A percentile compares a stretch with the other conserved stretches of the same genome.
phyloP scores from a whole-genome alignment of 2,329 filamentous ascomycete genomes.

The Didymella pomorum region DNA sequence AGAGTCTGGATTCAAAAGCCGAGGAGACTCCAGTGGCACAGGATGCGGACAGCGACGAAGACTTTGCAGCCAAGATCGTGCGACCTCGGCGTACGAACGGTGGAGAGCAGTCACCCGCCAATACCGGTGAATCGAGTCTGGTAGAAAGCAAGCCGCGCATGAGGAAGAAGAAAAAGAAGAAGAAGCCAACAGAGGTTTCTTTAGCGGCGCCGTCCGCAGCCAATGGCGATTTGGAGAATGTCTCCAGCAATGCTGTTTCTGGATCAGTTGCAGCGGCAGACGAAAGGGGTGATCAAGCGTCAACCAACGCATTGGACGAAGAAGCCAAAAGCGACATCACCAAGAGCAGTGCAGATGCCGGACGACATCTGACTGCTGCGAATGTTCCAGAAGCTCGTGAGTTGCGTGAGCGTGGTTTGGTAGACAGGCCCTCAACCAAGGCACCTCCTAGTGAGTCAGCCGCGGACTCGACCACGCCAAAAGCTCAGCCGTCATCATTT shows the following conservation, averaged over 20 bases:
- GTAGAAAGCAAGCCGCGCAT: conserved; percentile 50
- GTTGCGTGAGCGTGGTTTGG: not conserved
- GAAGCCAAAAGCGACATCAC: not conserved
- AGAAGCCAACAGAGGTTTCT: conserved; percentile 28
- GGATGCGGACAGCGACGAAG: conserved; percentile 2
- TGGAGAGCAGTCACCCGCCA: conserved; percentile 1
- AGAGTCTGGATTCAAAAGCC: conserved; percentile 8
- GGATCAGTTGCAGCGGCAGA: not conserved
- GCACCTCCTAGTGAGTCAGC: not conserved
- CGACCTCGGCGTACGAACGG: conserved; percentile 2
- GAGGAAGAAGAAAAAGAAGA: conserved; percentile 43
- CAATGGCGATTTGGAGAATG: not conserved
- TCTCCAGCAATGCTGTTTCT: not conserved
- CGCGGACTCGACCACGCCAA: not conserved
- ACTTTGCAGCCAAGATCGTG: not conserved
- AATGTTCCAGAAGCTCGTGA: not conserved
- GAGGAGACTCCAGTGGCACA: not conserved
- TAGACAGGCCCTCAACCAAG: not conserved
- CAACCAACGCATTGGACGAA: not conserved
- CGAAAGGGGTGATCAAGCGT: not conserved
- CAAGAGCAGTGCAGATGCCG: not conserved
- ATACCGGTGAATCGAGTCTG: conserved; percentile 30
- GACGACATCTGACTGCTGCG: not conserved
- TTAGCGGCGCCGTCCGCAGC: not conserved
- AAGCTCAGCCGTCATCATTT: not conserved